Base-by-base conservation (phyloP, 2,329 filamentous ascomycete genomes). In the Mycosphaerella sp. region DNA sequence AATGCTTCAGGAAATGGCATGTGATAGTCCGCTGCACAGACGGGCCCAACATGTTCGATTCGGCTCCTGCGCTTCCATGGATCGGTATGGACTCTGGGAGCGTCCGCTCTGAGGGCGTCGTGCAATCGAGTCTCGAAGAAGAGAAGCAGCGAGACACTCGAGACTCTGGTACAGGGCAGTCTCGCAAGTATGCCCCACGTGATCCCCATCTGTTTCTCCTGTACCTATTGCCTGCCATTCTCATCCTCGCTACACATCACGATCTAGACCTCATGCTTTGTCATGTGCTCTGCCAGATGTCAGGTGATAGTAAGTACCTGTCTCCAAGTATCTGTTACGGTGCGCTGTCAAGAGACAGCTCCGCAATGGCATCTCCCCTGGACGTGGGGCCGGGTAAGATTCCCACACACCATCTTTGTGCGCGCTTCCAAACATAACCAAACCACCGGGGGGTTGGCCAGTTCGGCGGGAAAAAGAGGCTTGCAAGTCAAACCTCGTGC, bases 301-400 rank as follows among this genome's bases (percentile, higher is more conserved):
- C 59, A 61, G 51, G 48, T 56, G 59, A 59, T 42, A 49, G 38
- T 7, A 17, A 45, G 34, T n/a, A 34, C 39, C 56, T 61, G 59
- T 56, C 57, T 53, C 54, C 54, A 48, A 41, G 54, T 53, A 56
- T 40, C 54, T 40, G 44, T 50, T 32, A 43, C 38, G 48, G 49
- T 59, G 59, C 59, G 56, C 50, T 61, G 59, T 59, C 53, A 54
- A 48, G 39, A 45, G 14, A 17, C 32, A 32, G 48, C 51, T 53
- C 57, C 53, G 47, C 49, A 44, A 59, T 59, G 59, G 56, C 53
- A 59, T 50, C 39, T 48, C n/a, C 31, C 54, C 26, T 36, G 38
- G 43, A 47, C 34, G 34, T 43, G 41, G 48, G 51, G 23, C 45
- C 43, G 44, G 26, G 49, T 50, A 51, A 51, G 14, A 17, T 17